Percentiles rank a stretch among this genome's conserved stretches.
These are phyloP conservation scores for Aaosphaeria pasadenensis DNA, from an alignment of 2,329 filamentous ascomycete genomes.

Conservation along the genomic window DNA sequence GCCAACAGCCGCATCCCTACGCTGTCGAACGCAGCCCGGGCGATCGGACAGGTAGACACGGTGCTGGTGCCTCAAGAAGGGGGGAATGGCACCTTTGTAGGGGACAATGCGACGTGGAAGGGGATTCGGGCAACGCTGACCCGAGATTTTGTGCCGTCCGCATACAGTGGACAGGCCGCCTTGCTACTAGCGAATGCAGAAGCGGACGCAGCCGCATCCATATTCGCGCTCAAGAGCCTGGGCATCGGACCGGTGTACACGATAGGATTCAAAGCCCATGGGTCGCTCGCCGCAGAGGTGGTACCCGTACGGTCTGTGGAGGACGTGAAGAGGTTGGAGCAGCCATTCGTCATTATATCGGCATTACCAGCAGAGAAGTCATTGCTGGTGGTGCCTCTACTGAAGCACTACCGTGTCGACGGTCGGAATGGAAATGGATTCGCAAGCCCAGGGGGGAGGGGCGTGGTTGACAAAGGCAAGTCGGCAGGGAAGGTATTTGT, in stretches of 20 bases:
- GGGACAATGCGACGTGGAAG: conserved; percentile 83
- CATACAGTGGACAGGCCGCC: conserved; percentile 72
- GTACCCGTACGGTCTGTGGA: conserved; percentile 68
- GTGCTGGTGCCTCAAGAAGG: conserved; percentile 62
- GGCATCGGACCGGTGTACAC: conserved; percentile 78
- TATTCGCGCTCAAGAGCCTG: conserved; percentile 75
- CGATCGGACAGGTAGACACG: conserved; percentile 79
- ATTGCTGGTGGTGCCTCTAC: conserved; percentile 71
- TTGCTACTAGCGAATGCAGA: conserved; percentile 71
- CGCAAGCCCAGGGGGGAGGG: conserved; percentile 1
- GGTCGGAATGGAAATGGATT: conserved; percentile 34
- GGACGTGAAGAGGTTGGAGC: conserved; percentile 74
- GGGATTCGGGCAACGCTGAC: conserved; percentile 80
- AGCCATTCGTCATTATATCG: conserved; percentile 79
- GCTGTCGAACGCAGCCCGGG: conserved; percentile 71
- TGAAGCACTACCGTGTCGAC: conserved; percentile 64
- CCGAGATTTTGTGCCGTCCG: conserved; percentile 76
- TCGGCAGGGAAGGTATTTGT: conserved; percentile 67
- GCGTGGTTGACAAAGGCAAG: conserved; percentile 15
- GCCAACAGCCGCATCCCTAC: conserved; percentile 56
- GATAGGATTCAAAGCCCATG: conserved; percentile 68
- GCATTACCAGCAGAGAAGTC: conserved; percentile 77
- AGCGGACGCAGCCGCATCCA: conserved; percentile 72
- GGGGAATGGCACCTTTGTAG: conserved; percentile 52
- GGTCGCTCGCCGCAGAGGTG: conserved; percentile 61